phyloP scores from a whole-genome alignment of 2,329 filamentous ascomycete species.

The Peltaster fructicola region DNA sequence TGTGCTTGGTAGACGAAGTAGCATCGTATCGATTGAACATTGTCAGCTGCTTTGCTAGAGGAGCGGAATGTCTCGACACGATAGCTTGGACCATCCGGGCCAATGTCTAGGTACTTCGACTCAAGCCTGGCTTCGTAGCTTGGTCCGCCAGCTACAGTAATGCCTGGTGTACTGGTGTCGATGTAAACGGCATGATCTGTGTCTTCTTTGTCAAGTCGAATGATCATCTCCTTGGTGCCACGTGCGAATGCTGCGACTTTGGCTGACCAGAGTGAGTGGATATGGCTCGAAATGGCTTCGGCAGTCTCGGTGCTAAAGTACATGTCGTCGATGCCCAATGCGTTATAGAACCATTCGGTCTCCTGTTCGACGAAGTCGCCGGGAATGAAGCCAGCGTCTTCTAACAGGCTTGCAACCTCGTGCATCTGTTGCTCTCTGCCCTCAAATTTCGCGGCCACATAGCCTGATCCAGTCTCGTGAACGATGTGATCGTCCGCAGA shows the following conservation, averaged over 20 bases:
- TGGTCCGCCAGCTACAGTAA: constrained; percentile 60
- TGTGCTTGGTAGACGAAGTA: constrained; percentile 98
- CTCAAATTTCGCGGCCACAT: constrained; percentile 84
- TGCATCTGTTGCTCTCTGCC: constrained; percentile 87
- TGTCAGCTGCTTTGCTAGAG: constrained; percentile 51
- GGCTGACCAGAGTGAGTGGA: constrained; percentile 90
- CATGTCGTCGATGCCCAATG: constrained; percentile 94
- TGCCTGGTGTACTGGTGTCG: constrained; percentile 82
- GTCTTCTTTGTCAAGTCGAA: constrained; percentile 88
- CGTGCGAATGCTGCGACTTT: constrained; percentile 88
- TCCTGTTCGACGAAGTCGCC: constrained; percentile 66
- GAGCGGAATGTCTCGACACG: constrained; percentile 96
- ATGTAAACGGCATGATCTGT: constrained; percentile 95
- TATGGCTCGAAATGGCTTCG: constrained; percentile 77
- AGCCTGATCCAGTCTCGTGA: constrained; percentile 79
- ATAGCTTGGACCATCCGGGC: constrained; percentile 53
- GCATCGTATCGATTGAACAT: constrained; percentile 74
- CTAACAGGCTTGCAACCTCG: constrained; percentile 66
- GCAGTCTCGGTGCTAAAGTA: constrained; percentile 87
- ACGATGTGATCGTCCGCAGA: constrained; percentile 43
- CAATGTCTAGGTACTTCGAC: constrained; percentile 81
- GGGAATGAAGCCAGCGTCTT: constrained; percentile 72
- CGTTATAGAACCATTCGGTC: constrained; percentile 92
- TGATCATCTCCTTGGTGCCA: constrained; percentile 86
- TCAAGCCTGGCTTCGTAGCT: constrained; percentile 87